Percentiles rank a stretch among this genome's conserved stretches.
Conservation (phyloP, 352 stramenopile species). For the Phytophthora meadii region DNA sequence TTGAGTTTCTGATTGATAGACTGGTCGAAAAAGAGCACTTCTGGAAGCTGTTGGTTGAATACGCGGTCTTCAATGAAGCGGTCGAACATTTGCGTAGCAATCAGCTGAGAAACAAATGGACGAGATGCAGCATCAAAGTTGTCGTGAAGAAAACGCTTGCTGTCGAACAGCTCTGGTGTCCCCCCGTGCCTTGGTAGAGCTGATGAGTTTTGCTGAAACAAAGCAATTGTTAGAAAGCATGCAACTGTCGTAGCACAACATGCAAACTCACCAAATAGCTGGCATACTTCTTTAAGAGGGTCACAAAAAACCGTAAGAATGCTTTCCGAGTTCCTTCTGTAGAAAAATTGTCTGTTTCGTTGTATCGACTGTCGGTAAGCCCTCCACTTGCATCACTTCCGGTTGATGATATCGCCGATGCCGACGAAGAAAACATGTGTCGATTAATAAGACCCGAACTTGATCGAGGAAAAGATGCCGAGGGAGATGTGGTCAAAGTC, state of each 20-base stretch:
- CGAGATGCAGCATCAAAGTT: slow-evolving; percentile 66
- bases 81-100: slow-evolving; percentile 86
- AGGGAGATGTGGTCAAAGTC: slow-evolving; percentile 31
- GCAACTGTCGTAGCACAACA: not conserved
- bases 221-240: slow-evolving; percentile 6
- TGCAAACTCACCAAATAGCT: slow-evolving; percentile 65
- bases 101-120: slow-evolving; percentile 67
- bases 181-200: slow-evolving; percentile 28
- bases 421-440: slow-evolving; percentile 44
- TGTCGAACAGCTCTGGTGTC: slow-evolving; percentile 66
- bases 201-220: slow-evolving; percentile 34
- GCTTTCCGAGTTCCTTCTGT: slow-evolving; percentile 66
- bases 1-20: slow-evolving; percentile 90
- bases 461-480: slow-evolving; percentile 37
- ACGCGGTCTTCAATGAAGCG: slow-evolving; percentile 84
- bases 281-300: slow-evolving; percentile 81
- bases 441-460: slow-evolving; percentile 32
- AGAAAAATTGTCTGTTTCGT: slow-evolving; percentile 78
- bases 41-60: slow-evolving; percentile 63
- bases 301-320: slow-evolving; percentile 87
- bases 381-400: slow-evolving; percentile 47
- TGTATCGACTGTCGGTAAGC: slow-evolving; percentile 70
- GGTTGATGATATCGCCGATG: slow-evolving; percentile 26
- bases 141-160: slow-evolving; percentile 71
- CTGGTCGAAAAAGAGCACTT: slow-evolving; percentile 88